These are phyloP conservation scores for Cryptomeria japonica DNA, from an alignment of 75 land plant genomes.

Conservation along the genomic window DNA sequence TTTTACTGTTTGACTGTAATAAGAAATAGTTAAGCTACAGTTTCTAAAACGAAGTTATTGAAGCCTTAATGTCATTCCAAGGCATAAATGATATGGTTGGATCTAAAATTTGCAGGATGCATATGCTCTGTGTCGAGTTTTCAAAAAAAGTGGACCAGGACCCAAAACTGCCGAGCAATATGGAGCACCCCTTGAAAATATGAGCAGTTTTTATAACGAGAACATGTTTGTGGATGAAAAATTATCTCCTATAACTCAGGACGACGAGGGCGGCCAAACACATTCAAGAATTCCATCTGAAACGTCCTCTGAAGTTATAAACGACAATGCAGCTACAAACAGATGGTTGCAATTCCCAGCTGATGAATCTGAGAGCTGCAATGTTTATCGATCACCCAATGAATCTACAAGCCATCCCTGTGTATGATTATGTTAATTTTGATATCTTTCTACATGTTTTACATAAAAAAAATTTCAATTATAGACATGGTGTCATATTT, in stretches of 20 bases:
- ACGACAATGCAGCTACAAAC: not conserved
- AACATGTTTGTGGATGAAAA: not conserved
- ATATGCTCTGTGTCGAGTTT: constrained; percentile 73
- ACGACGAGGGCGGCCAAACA: not conserved
- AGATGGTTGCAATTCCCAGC: not conserved
- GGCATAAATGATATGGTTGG: not conserved
- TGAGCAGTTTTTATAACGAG: not conserved
- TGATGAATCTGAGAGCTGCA: not conserved
- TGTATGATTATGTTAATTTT: not conserved
- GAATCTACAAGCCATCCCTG: not conserved
- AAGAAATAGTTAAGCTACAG: too few relatives aligned
- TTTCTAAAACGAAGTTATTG: not conserved
- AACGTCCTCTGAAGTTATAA: constrained; percentile 4
- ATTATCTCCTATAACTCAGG: not conserved
- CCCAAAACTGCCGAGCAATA: constrained; percentile 54
- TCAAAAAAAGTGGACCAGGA: constrained; percentile 61
- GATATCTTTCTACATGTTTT: too few relatives aligned
- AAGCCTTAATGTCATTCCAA: not conserved
- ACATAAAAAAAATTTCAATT: too few relatives aligned
- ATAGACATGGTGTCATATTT: too few relatives aligned
- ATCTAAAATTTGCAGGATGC: constrained; percentile 50
- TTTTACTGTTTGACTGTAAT: too few relatives aligned
- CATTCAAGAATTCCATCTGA: not conserved
- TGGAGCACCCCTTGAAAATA: constrained; percentile 23
- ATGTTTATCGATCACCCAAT: not conserved